phyloP scores from a whole-genome alignment of 129 eudicot genomes.

The Pulicaria dysenterica region DNA sequence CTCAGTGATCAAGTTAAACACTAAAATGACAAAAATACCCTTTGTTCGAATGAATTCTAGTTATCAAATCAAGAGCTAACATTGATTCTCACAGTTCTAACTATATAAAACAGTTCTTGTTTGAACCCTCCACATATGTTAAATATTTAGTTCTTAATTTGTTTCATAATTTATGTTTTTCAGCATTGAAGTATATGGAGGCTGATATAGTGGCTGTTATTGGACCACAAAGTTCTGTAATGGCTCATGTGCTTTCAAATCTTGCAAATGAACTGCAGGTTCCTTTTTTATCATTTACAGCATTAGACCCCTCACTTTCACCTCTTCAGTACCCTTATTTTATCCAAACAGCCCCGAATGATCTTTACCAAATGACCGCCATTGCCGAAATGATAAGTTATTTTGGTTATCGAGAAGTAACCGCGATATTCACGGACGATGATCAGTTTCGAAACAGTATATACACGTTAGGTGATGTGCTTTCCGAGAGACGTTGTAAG shows the following conservation, averaged over 20 bases:
- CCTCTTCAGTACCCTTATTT: constrained; percentile 89
- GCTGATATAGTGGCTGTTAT: constrained; percentile 70
- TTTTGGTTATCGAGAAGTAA: constrained; percentile 60
- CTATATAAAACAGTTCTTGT: no score
- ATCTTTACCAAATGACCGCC: constrained; percentile 81
- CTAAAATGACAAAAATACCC: no score
- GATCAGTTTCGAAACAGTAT: constrained; percentile 70
- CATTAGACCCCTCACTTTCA: constrained; percentile 81
- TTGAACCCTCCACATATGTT: no score
- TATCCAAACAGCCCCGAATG: constrained; percentile 82
- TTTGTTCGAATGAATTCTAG: no score
- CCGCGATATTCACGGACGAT: constrained; percentile 66
- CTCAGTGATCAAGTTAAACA: no score
- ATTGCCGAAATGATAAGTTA: constrained; percentile 70
- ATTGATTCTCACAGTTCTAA: no score
- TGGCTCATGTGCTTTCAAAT: constrained; percentile 86
- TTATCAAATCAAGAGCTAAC: no score
- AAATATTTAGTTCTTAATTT: constrained; percentile 27
- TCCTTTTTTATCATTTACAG: constrained; percentile 89
- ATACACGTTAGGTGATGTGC: constrained; percentile 55
- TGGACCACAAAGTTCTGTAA: constrained; percentile 76
- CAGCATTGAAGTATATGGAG: constrained; percentile 82
- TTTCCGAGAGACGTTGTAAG: constrained; percentile 55
- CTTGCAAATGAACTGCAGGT: constrained; percentile 85
- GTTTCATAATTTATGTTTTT: constrained; percentile 17